Conservation (phyloP, 2,329 filamentous ascomycete genomes). For the Aspergillus awamori region DNA sequence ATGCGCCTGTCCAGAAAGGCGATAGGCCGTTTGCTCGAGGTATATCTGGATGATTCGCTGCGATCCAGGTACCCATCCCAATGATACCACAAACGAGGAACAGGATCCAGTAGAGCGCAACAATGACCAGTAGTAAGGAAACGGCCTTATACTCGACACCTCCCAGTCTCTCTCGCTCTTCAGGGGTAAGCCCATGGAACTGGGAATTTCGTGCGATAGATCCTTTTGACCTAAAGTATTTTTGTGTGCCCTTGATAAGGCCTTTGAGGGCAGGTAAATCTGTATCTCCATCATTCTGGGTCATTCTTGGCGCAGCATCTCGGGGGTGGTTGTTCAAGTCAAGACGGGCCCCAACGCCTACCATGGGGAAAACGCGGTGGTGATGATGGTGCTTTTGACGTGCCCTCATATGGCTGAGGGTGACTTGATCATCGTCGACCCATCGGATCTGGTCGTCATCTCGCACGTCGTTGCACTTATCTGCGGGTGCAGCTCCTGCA, state of each 20-base stretch:
- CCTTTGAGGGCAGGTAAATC: constrained; percentile 26
- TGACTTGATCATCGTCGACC: constrained; percentile 37
- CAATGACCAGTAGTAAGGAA: constrained; percentile 38
- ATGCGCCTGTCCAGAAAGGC: constrained; percentile 52
- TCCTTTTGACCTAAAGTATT: constrained; percentile 35
- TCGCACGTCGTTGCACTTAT: neutral
- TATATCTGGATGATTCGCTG: constrained; percentile 44
- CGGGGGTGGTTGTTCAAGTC: constrained; percentile 40
- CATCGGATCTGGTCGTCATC: constrained; percentile 26
- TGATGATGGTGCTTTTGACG: constrained; percentile 24
- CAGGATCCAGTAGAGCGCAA: constrained; percentile 50
- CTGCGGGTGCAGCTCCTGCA: constrained; percentile 7
- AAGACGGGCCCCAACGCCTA: constrained; percentile 38
- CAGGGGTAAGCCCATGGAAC: constrained; percentile 51
- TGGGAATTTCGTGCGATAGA: constrained; percentile 52
- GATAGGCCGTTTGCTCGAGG: constrained; percentile 51
- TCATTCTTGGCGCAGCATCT: constrained; percentile 27
- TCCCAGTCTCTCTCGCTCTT: constrained; percentile 46
- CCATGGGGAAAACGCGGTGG: constrained; percentile 38
- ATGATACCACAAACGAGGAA: constrained; percentile 52
- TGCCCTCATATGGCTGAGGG: constrained; percentile 23
- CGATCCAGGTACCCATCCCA: constrained; percentile 52
- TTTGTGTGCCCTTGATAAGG: constrained; percentile 32
- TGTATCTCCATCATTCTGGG: constrained; percentile 22
- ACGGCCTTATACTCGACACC: constrained; percentile 49